Conservation (phyloP, 164 flowering plant species). For the Kalanchoe fedtschenkoi region DNA sequence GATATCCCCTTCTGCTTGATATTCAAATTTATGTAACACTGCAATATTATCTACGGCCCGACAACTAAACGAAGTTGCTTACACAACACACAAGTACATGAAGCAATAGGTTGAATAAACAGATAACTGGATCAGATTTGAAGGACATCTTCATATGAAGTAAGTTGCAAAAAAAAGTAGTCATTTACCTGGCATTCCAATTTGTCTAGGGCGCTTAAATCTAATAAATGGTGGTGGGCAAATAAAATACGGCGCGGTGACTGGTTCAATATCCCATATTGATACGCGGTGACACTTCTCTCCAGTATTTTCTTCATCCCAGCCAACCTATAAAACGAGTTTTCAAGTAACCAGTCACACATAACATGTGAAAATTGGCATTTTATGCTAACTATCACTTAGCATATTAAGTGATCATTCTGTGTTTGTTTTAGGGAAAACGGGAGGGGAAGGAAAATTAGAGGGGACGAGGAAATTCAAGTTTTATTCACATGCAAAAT, state of each 20-base stretch:
- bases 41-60: no score
- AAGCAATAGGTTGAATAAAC: no score
- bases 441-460: no score
- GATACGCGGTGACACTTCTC: slow-evolving; percentile 88
- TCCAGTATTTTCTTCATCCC: slow-evolving; percentile 97
- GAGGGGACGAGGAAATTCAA: no score
- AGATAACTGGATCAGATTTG: no score
- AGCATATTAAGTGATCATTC: no score
- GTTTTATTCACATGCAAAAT: no score
- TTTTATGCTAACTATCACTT: neutral
- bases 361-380: neutral
- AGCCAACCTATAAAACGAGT: slow-evolving; percentile 63
- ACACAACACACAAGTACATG: no score
- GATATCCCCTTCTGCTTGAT: no score
- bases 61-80: no score
- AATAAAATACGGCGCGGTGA: slow-evolving; percentile 89
- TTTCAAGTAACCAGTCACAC: neutral
- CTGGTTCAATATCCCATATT: slow-evolving; percentile 99
- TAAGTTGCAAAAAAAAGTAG: neutral
- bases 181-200: slow-evolving; percentile 79
- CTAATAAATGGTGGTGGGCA: slow-evolving; percentile 91
- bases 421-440: no score
- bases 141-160: neutral
- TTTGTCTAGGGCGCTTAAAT: slow-evolving; percentile 82
- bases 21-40: no score